Base-by-base conservation (phyloP, 345 rosid species). In the Eucalyptus leucophloia region DNA sequence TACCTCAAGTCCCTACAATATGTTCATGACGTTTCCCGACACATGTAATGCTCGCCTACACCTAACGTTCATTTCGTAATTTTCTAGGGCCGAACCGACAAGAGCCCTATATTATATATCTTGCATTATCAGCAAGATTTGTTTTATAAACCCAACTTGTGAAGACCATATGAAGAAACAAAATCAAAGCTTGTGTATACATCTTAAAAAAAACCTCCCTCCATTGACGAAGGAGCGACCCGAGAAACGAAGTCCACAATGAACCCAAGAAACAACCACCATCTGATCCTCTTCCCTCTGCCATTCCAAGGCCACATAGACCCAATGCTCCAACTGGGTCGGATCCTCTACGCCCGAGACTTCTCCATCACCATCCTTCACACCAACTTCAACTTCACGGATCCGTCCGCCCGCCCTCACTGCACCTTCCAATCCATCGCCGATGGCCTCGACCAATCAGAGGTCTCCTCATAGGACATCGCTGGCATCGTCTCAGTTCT, bases 261-360 rank as follows among this genome's bases (percentile, higher is more conserved):
- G 51, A 72, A 86, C 80, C 58, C 50, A 34, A 88, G 93, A 81
- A 89, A 72, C 81, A 89, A 83, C 9, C 90, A 87, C 12, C 87
- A 92, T 42, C 26, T 92, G 45, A 58, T 91, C 21, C 88, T 91
- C 5, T 91, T 92, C 51, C 92, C 94, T 7, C 17, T 90, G 10
- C 92, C 94, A 49, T 44, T 91, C 30, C 92, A 88, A 89, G 94
- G 94, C 65, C 92, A 92, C 86, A 89, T 91, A 10, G 90, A 85
- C 89, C 92, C 94, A 50, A 92, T 92, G 92, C 90, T 92, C 9
- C 92, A 91, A 62, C 94, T 92, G 18, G 92, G 89, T n/a, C 90
- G 88, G 77, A 89, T 91, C 89, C 92, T 92, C 69, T 89, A 92
- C 62, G 49, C 90, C 21, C 88, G 88, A 28, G 94, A 92, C 89